phyloP scores from a whole-genome alignment of 176 grass and related monocot genomes.

The Saccharum officinarum region DNA sequence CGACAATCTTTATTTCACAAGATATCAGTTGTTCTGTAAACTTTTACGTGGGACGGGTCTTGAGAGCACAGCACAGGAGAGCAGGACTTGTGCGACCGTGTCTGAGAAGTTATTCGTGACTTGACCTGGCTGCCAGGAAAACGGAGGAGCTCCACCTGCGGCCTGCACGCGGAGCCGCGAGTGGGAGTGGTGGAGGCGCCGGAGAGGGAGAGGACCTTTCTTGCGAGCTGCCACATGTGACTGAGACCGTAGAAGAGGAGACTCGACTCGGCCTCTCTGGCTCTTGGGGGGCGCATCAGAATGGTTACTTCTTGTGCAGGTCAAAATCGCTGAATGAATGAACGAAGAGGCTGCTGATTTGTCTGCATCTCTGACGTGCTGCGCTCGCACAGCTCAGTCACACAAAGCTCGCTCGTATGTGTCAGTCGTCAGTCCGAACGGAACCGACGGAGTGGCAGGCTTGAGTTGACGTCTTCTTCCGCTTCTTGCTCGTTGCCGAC shows the following conservation, averaged over 20 bases:
- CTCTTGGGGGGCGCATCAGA: background rate
- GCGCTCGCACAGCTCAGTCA: background rate
- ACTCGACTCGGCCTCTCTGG: background rate
- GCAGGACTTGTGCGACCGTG: too few relatives aligned
- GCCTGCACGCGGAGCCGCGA: background rate
- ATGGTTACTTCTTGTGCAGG: too few relatives aligned
- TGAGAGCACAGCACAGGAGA: background rate
- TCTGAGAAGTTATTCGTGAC: background rate
- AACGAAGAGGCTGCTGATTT: background rate
- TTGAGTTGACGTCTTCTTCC: background rate
- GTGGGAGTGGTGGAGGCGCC: background rate
- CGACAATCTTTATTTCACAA: background rate
- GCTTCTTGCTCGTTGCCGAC: background rate
- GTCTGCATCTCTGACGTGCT: background rate
- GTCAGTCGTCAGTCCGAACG: background rate
- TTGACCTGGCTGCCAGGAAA: conserved; percentile 20
- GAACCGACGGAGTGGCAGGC: background rate
- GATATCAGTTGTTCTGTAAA: background rate
- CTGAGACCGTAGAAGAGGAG: background rate
- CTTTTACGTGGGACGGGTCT: background rate
- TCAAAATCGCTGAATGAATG: background rate
- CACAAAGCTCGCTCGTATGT: too few relatives aligned
- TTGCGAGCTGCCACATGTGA: background rate
- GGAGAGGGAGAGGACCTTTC: background rate
- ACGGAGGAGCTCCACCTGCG: background rate